Evolutionary conservation across 768 basidiomycete species (phyloP).

Genomic region (Trametes meyenii): DNA sequence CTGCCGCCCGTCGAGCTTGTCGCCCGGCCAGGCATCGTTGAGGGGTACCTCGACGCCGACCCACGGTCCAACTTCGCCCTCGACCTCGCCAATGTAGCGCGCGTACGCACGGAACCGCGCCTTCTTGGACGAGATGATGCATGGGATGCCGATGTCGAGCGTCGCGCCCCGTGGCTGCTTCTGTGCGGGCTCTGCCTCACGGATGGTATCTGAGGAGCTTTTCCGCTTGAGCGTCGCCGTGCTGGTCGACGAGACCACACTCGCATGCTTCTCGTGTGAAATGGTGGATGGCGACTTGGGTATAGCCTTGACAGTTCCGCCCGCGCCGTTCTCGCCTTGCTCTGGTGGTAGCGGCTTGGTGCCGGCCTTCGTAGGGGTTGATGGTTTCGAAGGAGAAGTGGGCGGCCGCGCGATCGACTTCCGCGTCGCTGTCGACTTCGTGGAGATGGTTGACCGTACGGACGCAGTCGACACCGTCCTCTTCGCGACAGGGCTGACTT

Average conservation of each 20-base stretch:
- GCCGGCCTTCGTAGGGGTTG: constrained; percentile 4
- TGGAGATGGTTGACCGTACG: constrained; percentile 30
- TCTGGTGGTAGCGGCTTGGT: constrained; percentile 21
- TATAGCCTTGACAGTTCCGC: constrained; percentile 23
- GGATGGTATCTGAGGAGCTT: constrained; percentile 42
- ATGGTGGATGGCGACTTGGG: constrained; percentile 6
- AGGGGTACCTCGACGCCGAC: constrained; percentile 90
- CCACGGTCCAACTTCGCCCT: constrained; percentile 83
- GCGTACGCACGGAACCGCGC: constrained; percentile 87
- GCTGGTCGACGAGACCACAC: constrained; percentile 32
- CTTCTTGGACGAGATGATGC: constrained; percentile 83
- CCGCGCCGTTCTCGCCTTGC: constrained; percentile 3
- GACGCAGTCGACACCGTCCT: constrained; percentile 34
- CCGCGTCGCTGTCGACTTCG: constrained; percentile 18
- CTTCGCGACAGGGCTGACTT: constrained; percentile 21
- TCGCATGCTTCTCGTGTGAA: constrained; percentile 28
- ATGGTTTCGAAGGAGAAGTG: constrained; percentile 3
- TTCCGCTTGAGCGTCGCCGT: constrained; percentile 41
- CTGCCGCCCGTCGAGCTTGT: constrained; percentile 60
- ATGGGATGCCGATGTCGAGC: constrained; percentile 86
- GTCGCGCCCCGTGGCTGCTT: constrained; percentile 61
- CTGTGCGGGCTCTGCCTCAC: constrained; percentile 17
- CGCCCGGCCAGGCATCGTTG: constrained; percentile 53
- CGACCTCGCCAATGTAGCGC: constrained; percentile 85
- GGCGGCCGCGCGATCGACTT: constrained; percentile 9